A percentile compares a stretch with the other conserved stretches of the same genome.
Conservation (phyloP, 345 rosid genomes). For the Arabis alpina region DNA sequence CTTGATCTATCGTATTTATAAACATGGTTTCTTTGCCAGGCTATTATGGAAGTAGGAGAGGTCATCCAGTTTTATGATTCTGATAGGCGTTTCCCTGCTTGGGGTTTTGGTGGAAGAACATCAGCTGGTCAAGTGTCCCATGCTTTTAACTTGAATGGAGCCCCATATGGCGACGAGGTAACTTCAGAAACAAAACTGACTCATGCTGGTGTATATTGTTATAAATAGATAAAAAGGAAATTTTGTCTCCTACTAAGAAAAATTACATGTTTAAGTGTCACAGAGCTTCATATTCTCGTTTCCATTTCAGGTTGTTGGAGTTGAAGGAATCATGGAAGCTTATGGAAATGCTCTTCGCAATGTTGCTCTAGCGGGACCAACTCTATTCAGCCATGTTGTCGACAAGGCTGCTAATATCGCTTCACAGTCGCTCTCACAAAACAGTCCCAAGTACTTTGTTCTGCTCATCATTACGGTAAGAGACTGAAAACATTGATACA, state of each 20-base stretch:
- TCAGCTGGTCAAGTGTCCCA: slow-evolving; percentile 63
- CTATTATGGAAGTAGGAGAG: slow-evolving; percentile 86
- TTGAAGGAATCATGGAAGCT: slow-evolving; percentile 84
- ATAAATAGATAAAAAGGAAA: neutral
- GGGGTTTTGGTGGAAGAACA: slow-evolving; percentile 92
- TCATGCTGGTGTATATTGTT: neutral
- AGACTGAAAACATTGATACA: slow-evolving; percentile 6
- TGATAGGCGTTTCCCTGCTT: slow-evolving; percentile 75
- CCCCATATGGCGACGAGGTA: slow-evolving; percentile 64
- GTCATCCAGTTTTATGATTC: slow-evolving; percentile 87
- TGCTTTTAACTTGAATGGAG: slow-evolving; percentile 80
- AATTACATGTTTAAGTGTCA: neutral
- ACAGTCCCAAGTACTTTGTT: slow-evolving; percentile 44
- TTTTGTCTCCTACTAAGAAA: neutral
- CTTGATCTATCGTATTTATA: neutral
- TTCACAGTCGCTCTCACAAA: slow-evolving; percentile 41
- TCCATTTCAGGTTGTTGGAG: slow-evolving; percentile 69
- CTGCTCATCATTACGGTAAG: slow-evolving; percentile 53
- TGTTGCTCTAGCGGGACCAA: slow-evolving; percentile 72
- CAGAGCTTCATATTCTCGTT: neutral
- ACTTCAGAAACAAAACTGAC: neutral
- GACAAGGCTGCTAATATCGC: slow-evolving; percentile 52
- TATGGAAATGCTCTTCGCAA: slow-evolving; percentile 60
- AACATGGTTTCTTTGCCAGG: slow-evolving; percentile 50
- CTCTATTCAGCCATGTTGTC: slow-evolving; percentile 65